phyloP scores from a whole-genome alignment of 768 basidiomycete genomes.

The Lentinula sp. region DNA sequence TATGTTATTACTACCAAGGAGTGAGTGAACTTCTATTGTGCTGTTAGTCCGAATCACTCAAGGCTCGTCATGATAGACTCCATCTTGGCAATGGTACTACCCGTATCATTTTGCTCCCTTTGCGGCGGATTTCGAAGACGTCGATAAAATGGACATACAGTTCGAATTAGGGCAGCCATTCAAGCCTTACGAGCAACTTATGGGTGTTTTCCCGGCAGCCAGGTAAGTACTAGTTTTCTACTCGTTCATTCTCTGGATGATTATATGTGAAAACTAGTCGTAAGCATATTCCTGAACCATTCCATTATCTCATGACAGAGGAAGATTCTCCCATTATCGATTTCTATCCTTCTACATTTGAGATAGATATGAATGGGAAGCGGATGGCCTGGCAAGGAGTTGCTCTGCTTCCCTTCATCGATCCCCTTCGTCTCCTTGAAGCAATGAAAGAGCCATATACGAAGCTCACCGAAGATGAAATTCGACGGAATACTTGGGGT shows the following conservation, averaged over 20 bases:
- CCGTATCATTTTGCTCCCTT: conserved; percentile 99
- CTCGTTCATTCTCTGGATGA: conserved; percentile 2
- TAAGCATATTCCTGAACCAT: conserved; percentile 78
- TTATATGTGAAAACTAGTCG: conserved; percentile 42
- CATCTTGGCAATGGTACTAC: conserved; percentile 99
- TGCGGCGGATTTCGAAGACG: conserved; percentile 85
- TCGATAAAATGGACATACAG: conserved; percentile 70
- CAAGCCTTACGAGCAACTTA: conserved; percentile 94
- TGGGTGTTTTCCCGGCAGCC: conserved; percentile 96
- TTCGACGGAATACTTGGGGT: conserved; percentile 80
- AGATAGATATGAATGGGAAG: conserved; percentile 99
- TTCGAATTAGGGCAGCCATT: conserved; percentile 85
- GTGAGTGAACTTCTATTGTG: conserved; percentile 34
- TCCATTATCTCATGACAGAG: conserved; percentile 85
- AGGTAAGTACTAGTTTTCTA: conserved; percentile 41
- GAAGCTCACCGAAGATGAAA: conserved; percentile 75
- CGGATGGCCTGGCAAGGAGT: conserved; percentile 99
- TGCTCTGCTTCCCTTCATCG: conserved; percentile 93
- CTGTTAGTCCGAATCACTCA: background rate
- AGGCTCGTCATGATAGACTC: conserved; percentile 41
- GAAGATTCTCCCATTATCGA: conserved; percentile 90
- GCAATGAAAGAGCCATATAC: conserved; percentile 71
- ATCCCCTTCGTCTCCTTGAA: conserved; percentile 72
- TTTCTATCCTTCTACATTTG: conserved; percentile 89
- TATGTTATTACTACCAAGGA: conserved; percentile 98